These are phyloP conservation scores for Candida sakaeoensis DNA, from an alignment of 805 yeast species.

Conservation along the genomic window DNA sequence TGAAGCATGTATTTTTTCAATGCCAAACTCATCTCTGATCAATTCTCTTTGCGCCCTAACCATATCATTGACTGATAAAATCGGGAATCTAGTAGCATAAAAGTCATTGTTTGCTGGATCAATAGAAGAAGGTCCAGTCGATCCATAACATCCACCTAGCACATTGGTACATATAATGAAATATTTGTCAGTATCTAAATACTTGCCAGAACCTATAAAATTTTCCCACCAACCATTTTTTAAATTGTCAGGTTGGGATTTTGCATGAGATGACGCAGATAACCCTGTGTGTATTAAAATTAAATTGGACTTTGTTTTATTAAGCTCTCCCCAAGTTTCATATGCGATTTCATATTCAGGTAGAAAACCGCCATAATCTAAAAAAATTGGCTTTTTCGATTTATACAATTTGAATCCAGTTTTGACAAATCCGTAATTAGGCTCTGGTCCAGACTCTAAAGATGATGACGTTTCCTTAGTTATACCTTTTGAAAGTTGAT, in stretches of 20 bases:
- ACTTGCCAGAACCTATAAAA: conserved; percentile 80
- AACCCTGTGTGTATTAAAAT: conserved; percentile 85
- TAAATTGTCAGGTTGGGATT: conserved; percentile 65
- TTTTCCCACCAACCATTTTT: conserved; percentile 95
- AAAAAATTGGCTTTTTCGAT: conserved; percentile 55
- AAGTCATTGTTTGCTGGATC: conserved; percentile 65
- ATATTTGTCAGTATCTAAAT: conserved; percentile 76
- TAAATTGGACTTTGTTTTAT: conserved; percentile 61
- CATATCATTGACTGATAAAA: conserved; percentile 84
- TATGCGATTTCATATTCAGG: conserved; percentile 81
- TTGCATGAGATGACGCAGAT: conserved; percentile 92
- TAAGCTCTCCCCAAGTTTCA: conserved; percentile 86
- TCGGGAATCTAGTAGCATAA: conserved; percentile 87
- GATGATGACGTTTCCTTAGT: conserved; percentile 21
- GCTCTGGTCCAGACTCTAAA: conserved; percentile 77
- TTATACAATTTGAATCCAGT: conserved; percentile 61
- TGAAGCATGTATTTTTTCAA: conserved; percentile 64
- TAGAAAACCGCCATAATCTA: conserved; percentile 79
- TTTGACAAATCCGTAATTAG: conserved; percentile 67
- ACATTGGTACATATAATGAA: conserved; percentile 89
- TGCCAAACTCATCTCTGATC: conserved; percentile 58
- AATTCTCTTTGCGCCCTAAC: conserved; percentile 80
- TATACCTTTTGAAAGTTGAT: conserved; percentile 18
- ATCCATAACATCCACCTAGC: conserved; percentile 91
- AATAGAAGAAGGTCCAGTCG: conserved; percentile 84